Base-by-base conservation (phyloP, 169 alveolate genomes). In the Eimeria necatrix region DNA sequence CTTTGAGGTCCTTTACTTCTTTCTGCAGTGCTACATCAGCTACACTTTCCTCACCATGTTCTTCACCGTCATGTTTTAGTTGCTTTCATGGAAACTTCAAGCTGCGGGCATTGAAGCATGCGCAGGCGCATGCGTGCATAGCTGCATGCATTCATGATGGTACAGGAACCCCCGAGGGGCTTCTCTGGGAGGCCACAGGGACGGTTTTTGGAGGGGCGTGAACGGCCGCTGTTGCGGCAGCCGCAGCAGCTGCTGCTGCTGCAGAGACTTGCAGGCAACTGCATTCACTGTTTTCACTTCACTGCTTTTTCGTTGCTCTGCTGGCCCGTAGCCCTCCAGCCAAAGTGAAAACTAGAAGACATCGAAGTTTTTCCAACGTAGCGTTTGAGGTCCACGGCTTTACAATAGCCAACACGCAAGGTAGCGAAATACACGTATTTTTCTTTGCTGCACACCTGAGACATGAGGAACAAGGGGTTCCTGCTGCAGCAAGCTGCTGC, bases 31-130 rank as follows among this genome's bases (percentile, higher is more conserved):
- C 95, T 97, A 97, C 94, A 97, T 97, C 59, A 97, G 98, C 73
- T 97, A 97, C 96, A 97, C 98, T 6, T 97, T 97, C 97, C 97
- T 97, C 68, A 97, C 98, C 52, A 97, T 97, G 98, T 97, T 97
- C 95, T 97, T 97, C 95, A 97, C 98, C n/a, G 98, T 97, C 73
- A 96, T 97, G 97, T 97, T 97, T 96, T 97, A 71, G 73, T 18
- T 80, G 41, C 12, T 16, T n/a, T 9, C 70, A 9, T 16, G n/a
- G 16, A 59, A 32, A 32, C 22, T 3, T 3, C 0, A 56, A 56
- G 68, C 12, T 10, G 70, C 24, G 24, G 24, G 16, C 70, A 5
- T 59, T 16, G 24, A 59, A n/a, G n/a, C 70, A 0, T 59, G 70
- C 70, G 41, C 41, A 32, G 41, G 41, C 41, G 41, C 41, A 2